Percentiles rank a stretch among this genome's conserved stretches.
phyloP scores from a whole-genome alignment of 306 rosid genomes.

The Cucumis cinereus region DNA sequence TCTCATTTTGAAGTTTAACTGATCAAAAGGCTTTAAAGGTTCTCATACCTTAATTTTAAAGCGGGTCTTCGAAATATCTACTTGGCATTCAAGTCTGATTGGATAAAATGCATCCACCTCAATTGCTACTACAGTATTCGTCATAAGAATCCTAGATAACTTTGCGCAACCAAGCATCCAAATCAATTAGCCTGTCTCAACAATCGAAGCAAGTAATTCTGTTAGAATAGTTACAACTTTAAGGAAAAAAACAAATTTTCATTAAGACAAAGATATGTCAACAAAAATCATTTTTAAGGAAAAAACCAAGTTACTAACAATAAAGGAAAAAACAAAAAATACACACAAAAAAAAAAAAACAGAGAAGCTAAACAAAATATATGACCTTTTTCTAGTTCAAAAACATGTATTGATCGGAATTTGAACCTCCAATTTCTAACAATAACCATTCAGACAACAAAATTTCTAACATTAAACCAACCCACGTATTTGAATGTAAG shows the following conservation, averaged over 20 bases:
- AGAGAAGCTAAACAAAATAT: background rate
- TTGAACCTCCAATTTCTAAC: background rate
- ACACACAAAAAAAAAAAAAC: background rate
- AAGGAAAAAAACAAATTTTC: background rate
- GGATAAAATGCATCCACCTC: slow-evolving; percentile 42
- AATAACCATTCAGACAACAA: background rate
- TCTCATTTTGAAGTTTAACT: background rate
- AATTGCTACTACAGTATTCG: slow-evolving; percentile 21
- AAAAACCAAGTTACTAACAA: background rate
- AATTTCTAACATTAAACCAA: background rate
- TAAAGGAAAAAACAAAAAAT: too few relatives aligned
- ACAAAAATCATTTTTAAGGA: background rate
- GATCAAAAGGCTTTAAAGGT: background rate
- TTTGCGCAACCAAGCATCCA: slow-evolving; percentile 16
- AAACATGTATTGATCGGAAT: background rate
- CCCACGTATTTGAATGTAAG: background rate
- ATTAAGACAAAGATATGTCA: background rate
- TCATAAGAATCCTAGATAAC: slow-evolving; percentile 18
- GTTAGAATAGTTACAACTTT: background rate
- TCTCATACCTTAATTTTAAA: slow-evolving; percentile 76
- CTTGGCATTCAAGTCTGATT: slow-evolving; percentile 30
- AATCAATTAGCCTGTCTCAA: background rate
- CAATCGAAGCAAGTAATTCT: background rate
- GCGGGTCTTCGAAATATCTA: slow-evolving; percentile 41
- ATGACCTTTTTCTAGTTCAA: background rate